Evolutionary conservation across 768 basidiomycete genomes (phyloP), one percentile per base, ranked within the genome.

Genomic region (Collybia sordida): DNA sequence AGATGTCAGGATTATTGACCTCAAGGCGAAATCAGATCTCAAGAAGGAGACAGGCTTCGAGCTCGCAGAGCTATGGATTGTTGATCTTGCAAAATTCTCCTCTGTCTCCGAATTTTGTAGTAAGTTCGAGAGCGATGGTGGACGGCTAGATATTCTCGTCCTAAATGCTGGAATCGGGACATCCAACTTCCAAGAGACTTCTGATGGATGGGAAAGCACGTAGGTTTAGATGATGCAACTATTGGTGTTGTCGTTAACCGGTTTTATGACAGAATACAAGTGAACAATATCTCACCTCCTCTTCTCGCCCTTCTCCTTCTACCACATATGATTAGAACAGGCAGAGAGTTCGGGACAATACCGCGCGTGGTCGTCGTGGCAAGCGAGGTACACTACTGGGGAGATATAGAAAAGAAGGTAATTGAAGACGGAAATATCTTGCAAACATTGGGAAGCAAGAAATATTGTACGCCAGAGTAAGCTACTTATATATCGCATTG

Each of bases 121-220:
- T 22, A 59, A 59, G 38, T 68, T 64, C 12, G 59, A 63, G 15
- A 66, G 66, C 42, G 63, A 67, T 18, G 62, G 64, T 12, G 64
- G 58, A 3, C 53, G 72, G 9, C 55, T 79, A 17, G 77, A 78
- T 52, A 66, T 79, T 19, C 59, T 82, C 1, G 64, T 79, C 9
- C 68, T 72, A 59, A 80, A 80, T 23, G 76, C 79, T 0, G 76
- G 53, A 0, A 46, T 71, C 1, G 17, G 15, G 6, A 18, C 44
- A 0, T 1, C 17, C 0, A 0, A 0, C 1, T 69, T 67, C 25
- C 31, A 59, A 5, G 40, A 54, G 7, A 74, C 73, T 0, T 28
- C 45, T 0, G 73, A 81, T 57, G 79, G 75, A 6, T 82, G 74
- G 75, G 80, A 82, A 50, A 42, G 60, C 9, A 60, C 53, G 80